Conservation (phyloP, 2,329 filamentous ascomycete species). For the Verticillium albo-atrum region DNA sequence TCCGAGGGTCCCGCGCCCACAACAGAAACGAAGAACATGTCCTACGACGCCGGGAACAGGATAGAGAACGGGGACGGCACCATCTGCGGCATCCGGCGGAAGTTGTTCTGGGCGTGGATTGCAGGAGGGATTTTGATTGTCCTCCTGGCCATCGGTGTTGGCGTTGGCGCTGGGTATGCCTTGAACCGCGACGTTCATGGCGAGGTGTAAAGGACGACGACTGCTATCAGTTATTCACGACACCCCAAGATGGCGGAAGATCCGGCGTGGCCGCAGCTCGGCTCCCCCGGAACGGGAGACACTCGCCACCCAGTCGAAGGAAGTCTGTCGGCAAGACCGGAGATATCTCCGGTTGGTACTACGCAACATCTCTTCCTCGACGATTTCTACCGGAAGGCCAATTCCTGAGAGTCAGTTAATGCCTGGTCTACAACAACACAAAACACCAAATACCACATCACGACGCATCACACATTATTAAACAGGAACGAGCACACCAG, state of each 20-base stretch:
- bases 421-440: too few species aligned
- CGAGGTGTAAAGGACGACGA: background rate
- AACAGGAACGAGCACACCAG: too few species aligned
- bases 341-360: too few species aligned
- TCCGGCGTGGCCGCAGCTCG: background rate
- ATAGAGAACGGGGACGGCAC: background rate
- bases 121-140: background rate
- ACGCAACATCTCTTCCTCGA: too few species aligned
- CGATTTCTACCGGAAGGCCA: too few species aligned
- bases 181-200: background rate
- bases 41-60: background rate
- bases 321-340: too few species aligned
- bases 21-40: background rate
- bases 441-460: too few species aligned
- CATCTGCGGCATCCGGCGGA: constrained; percentile 3
- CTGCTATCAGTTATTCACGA: background rate
- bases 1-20: background rate
- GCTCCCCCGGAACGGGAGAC: too few species aligned
- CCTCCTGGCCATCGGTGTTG: constrained; percentile 1
- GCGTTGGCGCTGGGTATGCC: constrained; percentile 1
- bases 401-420: too few species aligned
- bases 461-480: too few species aligned
- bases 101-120: constrained; percentile 1
- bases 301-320: too few species aligned
- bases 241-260: background rate